Evolutionary conservation across 2,329 filamentous ascomycete species (phyloP).

Genomic region (Pestalotiopsis sp.): DNA sequence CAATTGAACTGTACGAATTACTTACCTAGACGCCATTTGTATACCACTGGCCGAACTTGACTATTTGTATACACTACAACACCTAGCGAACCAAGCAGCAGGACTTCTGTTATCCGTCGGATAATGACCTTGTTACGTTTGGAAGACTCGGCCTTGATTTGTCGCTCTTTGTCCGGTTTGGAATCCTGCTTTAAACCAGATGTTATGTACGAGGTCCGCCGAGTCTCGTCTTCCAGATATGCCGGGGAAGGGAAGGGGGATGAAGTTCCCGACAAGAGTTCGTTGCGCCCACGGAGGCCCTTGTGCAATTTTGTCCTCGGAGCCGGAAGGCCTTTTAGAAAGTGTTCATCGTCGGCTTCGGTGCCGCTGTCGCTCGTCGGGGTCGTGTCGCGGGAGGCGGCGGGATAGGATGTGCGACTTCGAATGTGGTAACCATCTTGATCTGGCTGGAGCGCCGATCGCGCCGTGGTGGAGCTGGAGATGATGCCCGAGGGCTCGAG

Average conservation of each 20-base stretch:
- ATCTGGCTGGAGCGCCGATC: not conserved
- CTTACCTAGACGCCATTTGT: constrained; percentile 53
- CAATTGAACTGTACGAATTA: not conserved
- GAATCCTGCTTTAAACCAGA: constrained; percentile 26
- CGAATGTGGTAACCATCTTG: constrained; percentile 23
- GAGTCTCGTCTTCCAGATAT: constrained; percentile 44
- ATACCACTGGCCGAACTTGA: constrained; percentile 47
- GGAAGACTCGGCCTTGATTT: constrained; percentile 33
- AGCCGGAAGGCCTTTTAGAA: constrained; percentile 82
- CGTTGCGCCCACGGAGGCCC: constrained; percentile 69
- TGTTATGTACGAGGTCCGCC: constrained; percentile 20
- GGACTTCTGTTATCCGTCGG: constrained; percentile 55
- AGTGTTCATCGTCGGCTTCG: constrained; percentile 92
- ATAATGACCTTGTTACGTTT: constrained; percentile 54
- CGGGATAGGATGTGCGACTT: constrained; percentile 25
- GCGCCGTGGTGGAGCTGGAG: constrained; percentile 7
- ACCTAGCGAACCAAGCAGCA: constrained; percentile 53
- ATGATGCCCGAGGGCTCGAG: constrained; percentile 42
- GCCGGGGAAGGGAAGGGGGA: constrained; percentile 58
- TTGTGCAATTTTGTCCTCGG: constrained; percentile 75
- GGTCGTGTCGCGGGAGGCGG: constrained; percentile 54
- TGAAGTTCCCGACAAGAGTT: constrained; percentile 54
- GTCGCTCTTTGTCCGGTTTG: constrained; percentile 25
- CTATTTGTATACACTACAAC: constrained; percentile 50
- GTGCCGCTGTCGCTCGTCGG: constrained; percentile 87